Base-by-base conservation (phyloP, 495 filamentous ascomycete genomes). In the Penicillium dipodomyicola region DNA sequence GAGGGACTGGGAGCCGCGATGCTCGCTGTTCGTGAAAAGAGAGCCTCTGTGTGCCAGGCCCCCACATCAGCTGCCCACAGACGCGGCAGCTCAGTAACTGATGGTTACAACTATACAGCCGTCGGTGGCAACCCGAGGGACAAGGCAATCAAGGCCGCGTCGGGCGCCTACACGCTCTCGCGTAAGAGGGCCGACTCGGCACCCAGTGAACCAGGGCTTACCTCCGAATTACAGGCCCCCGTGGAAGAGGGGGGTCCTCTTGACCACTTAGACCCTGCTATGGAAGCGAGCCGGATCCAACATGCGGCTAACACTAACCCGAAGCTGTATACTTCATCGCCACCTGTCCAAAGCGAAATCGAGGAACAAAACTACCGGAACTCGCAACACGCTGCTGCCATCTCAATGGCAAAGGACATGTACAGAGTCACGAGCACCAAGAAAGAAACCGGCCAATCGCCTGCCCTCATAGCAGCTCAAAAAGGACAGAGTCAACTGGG, bases 341-440 rank as follows among this genome's bases (percentile, higher is more conserved):
- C 91, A 12, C 89, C 87, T 0, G 83, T 94, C 6, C 75, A 82
- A 32, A 72, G 77, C 7, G 90, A 95, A 64, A 65, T 84, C 0
- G 87, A 95, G 35, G 92, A 95, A 59, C 77, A 85, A 68, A 85
- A 82, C 42, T 83, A 80, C 50, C 77, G 82, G 33, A 86, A 89
- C 65, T 84, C 85, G 6, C 72, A 96, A 1, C 88, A 84, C 56
- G 90, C 91, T 19, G 91, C 91, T 17, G 88, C 92, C 4, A 71
- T 96, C 1, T 88, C 86, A 4, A 96, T 96, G 90, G 90, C 92
- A 23, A 90, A 84, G 69, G 80, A 87, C 56, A 91, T 96, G 87
- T 95, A 91, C 69, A 81, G 72, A 14, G 67, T 82, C 47, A 64
- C 84, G 82, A 70, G 81, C 39, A 72, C 80, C 39, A 84, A 45